These are phyloP conservation scores for Dipodascus geniculatus DNA, from an alignment of 805 yeast genomes.

Conservation along the genomic window DNA sequence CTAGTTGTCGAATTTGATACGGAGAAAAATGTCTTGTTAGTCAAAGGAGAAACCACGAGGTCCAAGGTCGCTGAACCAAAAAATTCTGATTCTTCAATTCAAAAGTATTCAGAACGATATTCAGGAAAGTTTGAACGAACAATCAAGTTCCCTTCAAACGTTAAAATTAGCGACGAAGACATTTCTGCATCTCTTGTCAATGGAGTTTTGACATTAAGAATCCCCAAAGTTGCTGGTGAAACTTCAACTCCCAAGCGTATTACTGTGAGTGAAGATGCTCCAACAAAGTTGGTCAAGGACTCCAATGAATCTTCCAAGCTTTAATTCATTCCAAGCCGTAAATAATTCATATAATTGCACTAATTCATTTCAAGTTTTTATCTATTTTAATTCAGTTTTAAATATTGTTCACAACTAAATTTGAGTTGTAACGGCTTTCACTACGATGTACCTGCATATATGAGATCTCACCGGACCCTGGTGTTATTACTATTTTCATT, in stretches of 20 bases:
- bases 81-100: slow-evolving; percentile 15
- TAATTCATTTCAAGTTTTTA: too few relatives aligned
- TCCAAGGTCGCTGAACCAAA: slow-evolving; percentile 27
- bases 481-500: background rate
- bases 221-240: slow-evolving; percentile 34
- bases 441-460: background rate
- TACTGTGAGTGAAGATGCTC: background rate
- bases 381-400: background rate
- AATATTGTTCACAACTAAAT: background rate
- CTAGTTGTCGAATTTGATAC: slow-evolving; percentile 51
- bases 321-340: too few relatives aligned
- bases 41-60: slow-evolving; percentile 30
- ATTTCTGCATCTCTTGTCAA: slow-evolving; percentile 43
- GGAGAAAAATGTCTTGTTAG: slow-evolving; percentile 38
- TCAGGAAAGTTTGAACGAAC: slow-evolving; percentile 48
- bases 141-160: slow-evolving; percentile 42
- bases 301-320: too few relatives aligned
- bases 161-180: slow-evolving; percentile 39
- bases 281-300: too few relatives aligned
- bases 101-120: slow-evolving; percentile 40
- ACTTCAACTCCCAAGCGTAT: slow-evolving; percentile 11
- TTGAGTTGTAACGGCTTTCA: background rate
- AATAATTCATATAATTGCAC: background rate
- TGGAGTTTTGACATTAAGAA: slow-evolving; percentile 40
- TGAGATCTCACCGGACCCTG: background rate